Evolutionary conservation across 495 filamentous ascomycete species (phyloP).

Genomic region (Aspergillus coremiiformis): DNA sequence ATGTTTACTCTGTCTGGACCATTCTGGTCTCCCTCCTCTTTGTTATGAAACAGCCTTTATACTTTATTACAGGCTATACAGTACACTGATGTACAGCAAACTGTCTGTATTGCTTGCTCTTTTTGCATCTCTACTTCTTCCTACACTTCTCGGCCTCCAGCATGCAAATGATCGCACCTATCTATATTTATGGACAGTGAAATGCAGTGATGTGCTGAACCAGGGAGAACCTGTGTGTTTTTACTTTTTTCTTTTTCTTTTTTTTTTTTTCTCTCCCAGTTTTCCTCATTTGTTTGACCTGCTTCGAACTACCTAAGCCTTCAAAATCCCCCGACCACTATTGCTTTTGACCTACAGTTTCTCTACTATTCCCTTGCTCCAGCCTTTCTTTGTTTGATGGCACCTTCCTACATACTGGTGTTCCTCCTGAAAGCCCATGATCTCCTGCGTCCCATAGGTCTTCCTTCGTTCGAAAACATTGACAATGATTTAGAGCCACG

Average conservation of each 20-base stretch:
- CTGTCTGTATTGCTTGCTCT: not conserved
- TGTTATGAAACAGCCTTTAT: not conserved
- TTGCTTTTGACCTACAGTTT: not conserved
- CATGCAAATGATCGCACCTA: not conserved
- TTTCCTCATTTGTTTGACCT: slow-evolving; percentile 7
- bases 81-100: not conserved
- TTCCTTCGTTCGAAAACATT: not conserved
- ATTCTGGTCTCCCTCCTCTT: not conserved
- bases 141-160: not conserved
- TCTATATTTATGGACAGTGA: not conserved
- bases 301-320: slow-evolving; percentile 1
- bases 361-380: no score
- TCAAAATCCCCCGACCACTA: slow-evolving; percentile 1
- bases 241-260: no score
- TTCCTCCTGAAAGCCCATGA: not conserved
- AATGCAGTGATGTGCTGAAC: slow-evolving; percentile 9
- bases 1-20: not conserved
- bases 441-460: not conserved
- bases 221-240: slow-evolving; percentile 4
- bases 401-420: not conserved
- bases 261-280: slow-evolving; percentile 9
- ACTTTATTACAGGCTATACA: not conserved
- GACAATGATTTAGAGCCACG: not conserved
- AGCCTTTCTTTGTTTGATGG: not conserved
- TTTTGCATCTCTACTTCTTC: not conserved